phyloP scores from a whole-genome alignment of 1,139 yeast genomes.

The Pichia sp. region DNA sequence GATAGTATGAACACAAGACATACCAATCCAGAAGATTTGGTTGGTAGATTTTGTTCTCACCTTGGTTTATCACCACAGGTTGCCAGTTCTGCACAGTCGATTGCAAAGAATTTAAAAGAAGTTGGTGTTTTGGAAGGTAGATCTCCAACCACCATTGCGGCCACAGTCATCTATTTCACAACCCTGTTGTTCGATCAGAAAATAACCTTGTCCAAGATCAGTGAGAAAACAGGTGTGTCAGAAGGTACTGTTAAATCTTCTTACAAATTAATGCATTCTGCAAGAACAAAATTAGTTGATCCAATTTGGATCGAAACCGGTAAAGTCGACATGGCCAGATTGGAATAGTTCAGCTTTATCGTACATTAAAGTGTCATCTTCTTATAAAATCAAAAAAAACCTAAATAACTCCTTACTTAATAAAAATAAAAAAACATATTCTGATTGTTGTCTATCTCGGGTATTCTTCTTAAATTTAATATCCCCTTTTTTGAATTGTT shows the following conservation, averaged over 20 bases:
- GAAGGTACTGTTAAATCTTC: conserved; percentile 97
- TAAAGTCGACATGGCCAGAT: conserved; percentile 43
- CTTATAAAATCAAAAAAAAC: neutral
- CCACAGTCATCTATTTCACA: conserved; percentile 95
- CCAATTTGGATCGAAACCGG: conserved; percentile 78
- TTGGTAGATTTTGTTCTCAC: conserved; percentile 95
- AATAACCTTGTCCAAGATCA: conserved; percentile 71
- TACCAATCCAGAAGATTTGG: conserved; percentile 91
- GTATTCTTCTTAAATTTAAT: no score
- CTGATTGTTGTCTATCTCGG: no score
- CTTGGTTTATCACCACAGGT: conserved; percentile 83
- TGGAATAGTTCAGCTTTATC: conserved; percentile 4
- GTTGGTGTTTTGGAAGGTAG: conserved; percentile 96
- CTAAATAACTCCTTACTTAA: no score
- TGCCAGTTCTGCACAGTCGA: conserved; percentile 91
- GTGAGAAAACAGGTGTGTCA: conserved; percentile 96
- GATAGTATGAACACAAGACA: conserved; percentile 81
- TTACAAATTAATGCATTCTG: conserved; percentile 75
- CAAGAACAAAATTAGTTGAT: conserved; percentile 66
- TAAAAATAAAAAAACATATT: neutral
- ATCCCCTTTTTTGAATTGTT: no score
- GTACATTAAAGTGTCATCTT: neutral
- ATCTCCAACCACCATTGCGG: conserved; percentile 97
- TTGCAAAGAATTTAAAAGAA: conserved; percentile 86
- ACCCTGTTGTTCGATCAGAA: conserved; percentile 71